Evolutionary conservation across 192 early-diverging fungal genomes (phyloP).

Genomic region (Backusella australiensis): DNA sequence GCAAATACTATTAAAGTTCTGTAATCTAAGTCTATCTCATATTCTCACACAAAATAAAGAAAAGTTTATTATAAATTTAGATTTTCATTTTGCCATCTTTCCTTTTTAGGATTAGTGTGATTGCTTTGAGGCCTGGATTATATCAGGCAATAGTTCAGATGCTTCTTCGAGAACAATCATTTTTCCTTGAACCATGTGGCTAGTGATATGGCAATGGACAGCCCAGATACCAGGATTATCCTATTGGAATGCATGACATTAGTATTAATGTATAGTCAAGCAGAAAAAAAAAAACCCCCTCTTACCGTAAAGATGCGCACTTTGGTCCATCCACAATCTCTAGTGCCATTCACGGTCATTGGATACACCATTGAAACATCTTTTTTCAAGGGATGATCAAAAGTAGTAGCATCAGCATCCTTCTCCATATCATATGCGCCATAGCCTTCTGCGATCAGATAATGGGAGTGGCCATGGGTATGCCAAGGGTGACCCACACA

Average conservation of each 20-base stretch:
- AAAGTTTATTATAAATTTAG: too few relatives aligned
- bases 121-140: not conserved
- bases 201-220: conserved; percentile 28
- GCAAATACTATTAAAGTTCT: too few relatives aligned
- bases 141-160: conserved; percentile 2
- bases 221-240: conserved; percentile 32
- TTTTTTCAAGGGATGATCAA: not conserved
- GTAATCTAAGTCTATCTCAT: too few relatives aligned
- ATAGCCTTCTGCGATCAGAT: conserved; percentile 18
- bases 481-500: conserved; percentile 29
- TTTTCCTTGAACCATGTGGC: conserved; percentile 31
- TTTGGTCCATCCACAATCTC: conserved; percentile 19
- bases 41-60: too few relatives aligned
- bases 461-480: conserved; percentile 24
- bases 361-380: conserved; percentile 20
- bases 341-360: not conserved
- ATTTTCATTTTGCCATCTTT: too few relatives aligned
- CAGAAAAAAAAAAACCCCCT: not conserved
- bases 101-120: too few relatives aligned
- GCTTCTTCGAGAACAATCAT: conserved; percentile 23
- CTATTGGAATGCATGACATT: not conserved
- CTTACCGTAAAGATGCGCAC: conserved; percentile 10
- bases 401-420: not conserved
- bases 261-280: not conserved
- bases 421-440: conserved; percentile 20